Conservation (phyloP, 306 rosid genomes). For the Trifolium pratense region DNA sequence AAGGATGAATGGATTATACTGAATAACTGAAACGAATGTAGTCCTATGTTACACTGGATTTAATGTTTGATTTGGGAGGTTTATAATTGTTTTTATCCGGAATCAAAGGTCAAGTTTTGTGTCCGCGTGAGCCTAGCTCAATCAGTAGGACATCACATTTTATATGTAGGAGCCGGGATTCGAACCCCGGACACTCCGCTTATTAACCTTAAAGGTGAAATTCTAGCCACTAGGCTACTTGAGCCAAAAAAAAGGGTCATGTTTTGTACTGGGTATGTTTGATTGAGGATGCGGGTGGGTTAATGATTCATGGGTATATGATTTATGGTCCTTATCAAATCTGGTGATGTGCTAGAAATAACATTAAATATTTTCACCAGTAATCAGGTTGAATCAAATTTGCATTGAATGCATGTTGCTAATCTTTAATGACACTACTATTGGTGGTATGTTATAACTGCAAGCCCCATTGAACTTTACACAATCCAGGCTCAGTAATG, state of each 20-base stretch:
- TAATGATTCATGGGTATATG: not conserved
- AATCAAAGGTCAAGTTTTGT: not conserved
- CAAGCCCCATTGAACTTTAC: not conserved
- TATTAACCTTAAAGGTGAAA: no score
- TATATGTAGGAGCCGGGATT: no score
- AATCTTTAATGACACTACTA: not conserved
- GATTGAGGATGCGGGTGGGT: not conserved
- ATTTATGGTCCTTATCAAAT: not conserved
- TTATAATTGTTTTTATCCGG: slow-evolving; percentile 18
- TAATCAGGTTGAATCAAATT: not conserved
- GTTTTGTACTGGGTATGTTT: slow-evolving; percentile 1
- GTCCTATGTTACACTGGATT: slow-evolving; percentile 1
- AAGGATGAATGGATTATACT: slow-evolving; percentile 10
- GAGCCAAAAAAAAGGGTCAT: not conserved
- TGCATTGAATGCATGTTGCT: slow-evolving; percentile 9
- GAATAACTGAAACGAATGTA: slow-evolving; percentile 17
- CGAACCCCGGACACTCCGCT: no score
- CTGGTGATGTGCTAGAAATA: slow-evolving; percentile 6
- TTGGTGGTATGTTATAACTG: not conserved
- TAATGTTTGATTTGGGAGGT: slow-evolving; percentile 3
- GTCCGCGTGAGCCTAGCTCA: no score
- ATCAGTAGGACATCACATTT: no score
- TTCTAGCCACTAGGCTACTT: no score
- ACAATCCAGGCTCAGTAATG: not conserved
- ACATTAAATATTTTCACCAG: not conserved